Evolutionary conservation across 179 eudicot species (phyloP).

Genomic region (Monotropa hypopitys): DNA sequence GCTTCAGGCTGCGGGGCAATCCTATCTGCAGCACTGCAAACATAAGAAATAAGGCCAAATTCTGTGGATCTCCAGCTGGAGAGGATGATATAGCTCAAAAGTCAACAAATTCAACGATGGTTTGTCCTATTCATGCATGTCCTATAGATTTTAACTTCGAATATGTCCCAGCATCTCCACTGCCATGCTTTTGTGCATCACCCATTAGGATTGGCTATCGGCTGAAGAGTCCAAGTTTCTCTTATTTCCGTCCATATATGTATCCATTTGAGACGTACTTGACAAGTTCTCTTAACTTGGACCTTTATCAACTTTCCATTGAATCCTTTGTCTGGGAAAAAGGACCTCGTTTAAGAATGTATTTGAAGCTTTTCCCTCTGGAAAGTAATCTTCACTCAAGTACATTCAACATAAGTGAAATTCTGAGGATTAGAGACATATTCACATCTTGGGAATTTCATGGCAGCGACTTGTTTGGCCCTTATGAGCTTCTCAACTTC

Average conservation of each 20-base stretch:
- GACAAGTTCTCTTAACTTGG: constrained; percentile 33
- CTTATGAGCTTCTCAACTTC: constrained; percentile 71
- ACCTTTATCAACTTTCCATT: constrained; percentile 40
- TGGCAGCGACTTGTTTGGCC: constrained; percentile 53
- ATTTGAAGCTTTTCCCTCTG: constrained; percentile 60
- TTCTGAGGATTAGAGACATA: constrained; percentile 30
- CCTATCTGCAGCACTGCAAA: constrained; percentile 43
- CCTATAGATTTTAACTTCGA: constrained; percentile 40
- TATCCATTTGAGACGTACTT: constrained; percentile 33
- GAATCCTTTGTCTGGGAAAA: constrained; percentile 57
- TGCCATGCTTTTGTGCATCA: constrained; percentile 50
- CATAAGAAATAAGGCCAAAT: constrained; percentile 23
- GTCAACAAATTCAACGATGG: constrained; percentile 18
- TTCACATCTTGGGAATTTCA: constrained; percentile 50
- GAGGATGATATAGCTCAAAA: constrained; percentile 21
- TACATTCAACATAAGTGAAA: constrained; percentile 43
- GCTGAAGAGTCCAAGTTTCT: constrained; percentile 70
- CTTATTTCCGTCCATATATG: constrained; percentile 41
- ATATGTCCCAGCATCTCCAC: constrained; percentile 42
- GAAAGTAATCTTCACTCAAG: constrained; percentile 9
- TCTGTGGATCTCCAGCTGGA: constrained; percentile 36
- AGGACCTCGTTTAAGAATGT: constrained; percentile 65
- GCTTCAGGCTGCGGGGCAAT: constrained; percentile 57
- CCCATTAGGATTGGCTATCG: constrained; percentile 59
- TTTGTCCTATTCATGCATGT: constrained; percentile 40